These are phyloP conservation scores for Chaetomium tenue DNA, from an alignment of 495 filamentous ascomycete genomes.

Conservation along the genomic window DNA sequence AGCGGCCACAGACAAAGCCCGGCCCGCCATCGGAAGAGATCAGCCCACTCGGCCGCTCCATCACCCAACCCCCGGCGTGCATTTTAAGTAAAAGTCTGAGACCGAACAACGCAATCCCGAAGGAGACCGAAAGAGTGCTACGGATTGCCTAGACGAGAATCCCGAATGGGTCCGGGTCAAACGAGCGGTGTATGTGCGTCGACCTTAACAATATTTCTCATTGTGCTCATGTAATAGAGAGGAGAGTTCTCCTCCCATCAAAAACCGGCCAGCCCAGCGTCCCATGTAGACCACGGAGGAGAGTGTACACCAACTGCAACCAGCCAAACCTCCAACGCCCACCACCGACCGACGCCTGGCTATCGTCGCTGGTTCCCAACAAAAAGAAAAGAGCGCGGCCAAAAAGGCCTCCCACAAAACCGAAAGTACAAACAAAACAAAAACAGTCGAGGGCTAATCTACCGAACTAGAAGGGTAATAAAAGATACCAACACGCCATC, in stretches of 20 bases:
- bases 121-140: constrained; percentile 3
- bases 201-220: not conserved
- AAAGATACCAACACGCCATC: not conserved
- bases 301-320: not conserved
- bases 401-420: not conserved
- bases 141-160: not conserved
- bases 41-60: not conserved
- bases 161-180: no score
- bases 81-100: no score
- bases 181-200: not conserved
- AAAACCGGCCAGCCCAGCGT: not conserved
- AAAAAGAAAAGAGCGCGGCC: not conserved
- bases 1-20: not conserved
- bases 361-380: constrained; percentile 4
- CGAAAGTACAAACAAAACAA: not conserved
- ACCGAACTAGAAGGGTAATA: not conserved
- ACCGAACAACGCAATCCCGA: not conserved
- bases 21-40: constrained; percentile 15
- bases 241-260: not conserved
- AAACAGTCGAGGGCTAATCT: not conserved
- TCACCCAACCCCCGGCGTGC: no score
- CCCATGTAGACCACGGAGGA: not conserved
- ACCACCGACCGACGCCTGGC: not conserved
- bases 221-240: not conserved
- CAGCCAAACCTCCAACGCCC: constrained; percentile 8